These are phyloP conservation scores for Plasmodium ovale DNA, from an alignment of 169 alveolate genomes.

Conservation along the genomic window DNA sequence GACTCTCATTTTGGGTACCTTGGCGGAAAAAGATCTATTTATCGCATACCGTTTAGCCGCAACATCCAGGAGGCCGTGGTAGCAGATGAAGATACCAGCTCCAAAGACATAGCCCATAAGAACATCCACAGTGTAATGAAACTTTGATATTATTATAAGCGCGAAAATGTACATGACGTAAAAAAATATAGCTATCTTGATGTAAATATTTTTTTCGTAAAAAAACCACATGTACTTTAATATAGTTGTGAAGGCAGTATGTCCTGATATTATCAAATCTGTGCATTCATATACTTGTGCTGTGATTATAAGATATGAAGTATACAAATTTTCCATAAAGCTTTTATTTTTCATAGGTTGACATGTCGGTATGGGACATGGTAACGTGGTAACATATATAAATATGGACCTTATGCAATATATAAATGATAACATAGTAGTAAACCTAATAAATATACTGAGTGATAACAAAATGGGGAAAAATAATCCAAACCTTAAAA, in stretches of 20 bases:
- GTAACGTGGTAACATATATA: slow-evolving; percentile 81
- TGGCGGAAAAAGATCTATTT: slow-evolving; percentile 25
- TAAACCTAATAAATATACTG: slow-evolving; percentile 75
- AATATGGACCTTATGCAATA: slow-evolving; percentile 81
- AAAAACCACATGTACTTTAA: slow-evolving; percentile 71
- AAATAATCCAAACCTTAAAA: slow-evolving; percentile 72
- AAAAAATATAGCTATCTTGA: slow-evolving; percentile 27
- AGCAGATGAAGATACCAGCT: slow-evolving; percentile 12
- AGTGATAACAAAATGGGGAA: slow-evolving; percentile 75
- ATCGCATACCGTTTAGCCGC: slow-evolving; percentile 53
- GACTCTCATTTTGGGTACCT: slow-evolving; percentile 5
- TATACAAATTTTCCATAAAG: slow-evolving; percentile 30
- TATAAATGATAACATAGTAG: slow-evolving; percentile 60
- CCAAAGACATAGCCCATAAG: slow-evolving; percentile 80
- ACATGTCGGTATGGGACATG: slow-evolving; percentile 78
- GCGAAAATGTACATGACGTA: slow-evolving; percentile 36
- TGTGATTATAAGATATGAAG: slow-evolving; percentile 69
- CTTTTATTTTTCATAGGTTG: slow-evolving; percentile 41
- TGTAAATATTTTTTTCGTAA: slow-evolving; percentile 55
- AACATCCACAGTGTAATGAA: slow-evolving; percentile 86
- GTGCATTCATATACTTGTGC: slow-evolving; percentile 82
- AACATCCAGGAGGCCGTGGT: slow-evolving; percentile 31
- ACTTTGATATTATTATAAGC: slow-evolving; percentile 77
- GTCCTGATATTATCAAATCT: slow-evolving; percentile 86
- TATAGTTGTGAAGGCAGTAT: slow-evolving; percentile 78